These are phyloP conservation scores for Sphagnum magellanicum DNA, from an alignment of 228 moss, liverwort and hornwort genomes.

Conservation along the genomic window DNA sequence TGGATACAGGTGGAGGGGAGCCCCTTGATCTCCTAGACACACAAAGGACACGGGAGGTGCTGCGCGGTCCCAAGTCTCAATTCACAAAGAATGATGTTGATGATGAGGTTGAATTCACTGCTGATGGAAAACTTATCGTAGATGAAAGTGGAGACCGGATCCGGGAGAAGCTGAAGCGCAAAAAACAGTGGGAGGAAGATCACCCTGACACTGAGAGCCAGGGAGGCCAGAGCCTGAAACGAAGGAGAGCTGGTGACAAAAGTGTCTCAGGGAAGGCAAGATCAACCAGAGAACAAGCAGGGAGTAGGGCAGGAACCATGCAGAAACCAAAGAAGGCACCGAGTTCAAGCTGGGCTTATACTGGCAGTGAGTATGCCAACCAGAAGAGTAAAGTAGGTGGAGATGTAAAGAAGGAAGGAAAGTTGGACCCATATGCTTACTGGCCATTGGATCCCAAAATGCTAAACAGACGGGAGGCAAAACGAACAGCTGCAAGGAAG, in stretches of 20 bases:
- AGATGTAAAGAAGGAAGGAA: conserved; percentile 80
- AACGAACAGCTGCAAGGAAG: conserved; percentile 69
- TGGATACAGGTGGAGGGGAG: conserved; percentile 62
- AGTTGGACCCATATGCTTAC: conserved; percentile 90
- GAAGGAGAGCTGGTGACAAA: conserved; percentile 16
- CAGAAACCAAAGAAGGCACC: conserved; percentile 43
- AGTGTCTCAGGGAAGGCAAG: conserved; percentile 11
- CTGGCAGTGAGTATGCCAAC: conserved; percentile 88
- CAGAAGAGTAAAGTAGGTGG: conserved; percentile 75
- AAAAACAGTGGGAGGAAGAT: conserved; percentile 63
- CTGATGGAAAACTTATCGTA: conserved; percentile 86
- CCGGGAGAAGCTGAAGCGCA: conserved; percentile 54
- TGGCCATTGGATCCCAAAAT: conserved; percentile 93
- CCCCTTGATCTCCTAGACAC: conserved; percentile 87
- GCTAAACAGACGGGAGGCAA: conserved; percentile 67
- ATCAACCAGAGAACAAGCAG: conserved; percentile 25
- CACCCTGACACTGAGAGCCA: conserved; percentile 44
- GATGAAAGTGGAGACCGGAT: conserved; percentile 75
- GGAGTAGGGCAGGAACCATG: conserved; percentile 34
- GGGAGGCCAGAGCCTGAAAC: conserved; percentile 35
- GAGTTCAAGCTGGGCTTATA: conserved; percentile 74
- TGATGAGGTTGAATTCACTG: conserved; percentile 68
- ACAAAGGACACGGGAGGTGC: conserved; percentile 68
- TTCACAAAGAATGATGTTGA: conserved; percentile 52
- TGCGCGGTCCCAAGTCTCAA: conserved; percentile 56